Percentiles rank a stretch among this genome's conserved stretches.
Conservation (phyloP, 2,329 filamentous ascomycete species). For the Ascochyta fabae region DNA sequence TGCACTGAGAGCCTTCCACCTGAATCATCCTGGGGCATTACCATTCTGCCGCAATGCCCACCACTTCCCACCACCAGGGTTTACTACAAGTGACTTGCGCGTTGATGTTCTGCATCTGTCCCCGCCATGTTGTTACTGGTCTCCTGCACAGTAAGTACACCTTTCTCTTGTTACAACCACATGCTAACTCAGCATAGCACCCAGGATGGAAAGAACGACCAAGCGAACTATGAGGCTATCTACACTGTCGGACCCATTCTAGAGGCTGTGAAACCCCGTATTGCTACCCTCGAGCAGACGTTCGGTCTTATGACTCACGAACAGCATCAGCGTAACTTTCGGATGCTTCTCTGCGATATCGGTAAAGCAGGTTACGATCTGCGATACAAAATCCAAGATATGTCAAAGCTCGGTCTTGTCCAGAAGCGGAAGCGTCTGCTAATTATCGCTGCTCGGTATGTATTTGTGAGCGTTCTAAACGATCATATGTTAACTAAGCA, state of each 20-base stretch:
- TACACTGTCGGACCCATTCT: constrained; percentile 24
- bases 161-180: neutral
- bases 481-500: no score
- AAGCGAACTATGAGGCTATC: constrained; percentile 29
- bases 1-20: constrained; percentile 20
- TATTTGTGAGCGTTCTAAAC: no score
- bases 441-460: constrained; percentile 36
- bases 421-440: constrained; percentile 38
- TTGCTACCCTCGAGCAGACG: constrained; percentile 17
- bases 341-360: constrained; percentile 27
- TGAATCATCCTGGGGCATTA: constrained; percentile 18
- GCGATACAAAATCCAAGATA: constrained; percentile 27
- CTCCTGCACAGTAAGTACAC: constrained; percentile 25
- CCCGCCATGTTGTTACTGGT: constrained; percentile 27
- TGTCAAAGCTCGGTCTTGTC: constrained; percentile 28
- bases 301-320: constrained; percentile 2
- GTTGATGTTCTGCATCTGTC: constrained; percentile 31
- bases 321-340: constrained; percentile 19
- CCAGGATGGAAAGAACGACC: constrained; percentile 23
- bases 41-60: neutral
- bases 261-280: constrained; percentile 20
- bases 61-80: no score
- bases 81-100: no score
- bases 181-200: constrained; percentile 19
- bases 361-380: constrained; percentile 30